phyloP scores from a whole-genome alignment of 2,329 filamentous ascomycete genomes.

The Aspergillus glaucus region DNA sequence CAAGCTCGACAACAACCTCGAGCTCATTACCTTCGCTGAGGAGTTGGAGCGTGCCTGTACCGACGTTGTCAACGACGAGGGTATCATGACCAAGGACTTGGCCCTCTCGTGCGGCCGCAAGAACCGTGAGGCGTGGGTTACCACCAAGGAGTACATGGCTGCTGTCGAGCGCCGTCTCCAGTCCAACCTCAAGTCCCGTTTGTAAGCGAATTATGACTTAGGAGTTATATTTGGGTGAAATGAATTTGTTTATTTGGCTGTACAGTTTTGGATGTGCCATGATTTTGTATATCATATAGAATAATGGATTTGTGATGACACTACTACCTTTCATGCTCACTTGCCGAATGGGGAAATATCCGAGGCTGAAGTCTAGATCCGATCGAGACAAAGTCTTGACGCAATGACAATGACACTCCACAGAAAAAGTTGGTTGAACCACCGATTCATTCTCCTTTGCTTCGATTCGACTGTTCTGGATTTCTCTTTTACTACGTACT shows the following conservation, averaged over 20 bases:
- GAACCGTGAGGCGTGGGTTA: conserved; percentile 77
- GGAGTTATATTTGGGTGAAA: conserved; percentile 2
- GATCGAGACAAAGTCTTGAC: neutral
- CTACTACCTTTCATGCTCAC: neutral
- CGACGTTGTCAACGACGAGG: conserved; percentile 87
- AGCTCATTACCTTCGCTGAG: conserved; percentile 86
- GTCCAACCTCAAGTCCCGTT: conserved; percentile 51
- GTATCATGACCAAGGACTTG: conserved; percentile 98
- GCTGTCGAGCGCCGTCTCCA: conserved; percentile 89
- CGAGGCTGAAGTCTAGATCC: neutral
- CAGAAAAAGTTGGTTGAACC: too few species aligned
- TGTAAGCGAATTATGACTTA: conserved; percentile 19
- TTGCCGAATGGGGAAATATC: neutral
- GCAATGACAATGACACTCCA: conserved; percentile 9
- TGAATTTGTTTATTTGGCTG: too few species aligned
- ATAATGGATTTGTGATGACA: neutral
- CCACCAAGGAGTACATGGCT: conserved; percentile 82
- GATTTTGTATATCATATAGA: neutral
- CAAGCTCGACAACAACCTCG: conserved; percentile 85
- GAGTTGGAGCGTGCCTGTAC: conserved; percentile 86
- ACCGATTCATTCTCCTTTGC: too few species aligned
- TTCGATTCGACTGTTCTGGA: too few species aligned
- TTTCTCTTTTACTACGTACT: too few species aligned
- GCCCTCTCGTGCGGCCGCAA: conserved; percentile 92
- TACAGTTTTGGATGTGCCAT: neutral